These are phyloP conservation scores for Entonaema liquescens DNA, from an alignment of 495 filamentous ascomycete species.

Conservation along the genomic window DNA sequence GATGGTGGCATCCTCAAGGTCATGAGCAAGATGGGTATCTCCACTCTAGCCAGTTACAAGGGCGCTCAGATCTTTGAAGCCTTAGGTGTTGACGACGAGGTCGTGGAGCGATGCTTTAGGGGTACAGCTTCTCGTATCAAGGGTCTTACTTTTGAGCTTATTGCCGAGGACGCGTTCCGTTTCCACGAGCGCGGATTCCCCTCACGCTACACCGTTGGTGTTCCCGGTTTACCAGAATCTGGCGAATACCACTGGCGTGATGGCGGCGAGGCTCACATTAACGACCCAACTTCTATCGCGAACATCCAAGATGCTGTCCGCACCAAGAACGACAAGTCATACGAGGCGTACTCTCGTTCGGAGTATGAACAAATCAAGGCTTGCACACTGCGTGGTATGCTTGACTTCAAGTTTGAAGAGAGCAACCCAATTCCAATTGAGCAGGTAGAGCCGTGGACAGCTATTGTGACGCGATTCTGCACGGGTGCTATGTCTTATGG, in stretches of 20 bases:
- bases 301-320: constrained; percentile 98
- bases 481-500: constrained; percentile 99
- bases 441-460: constrained; percentile 98
- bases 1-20: constrained; percentile 99
- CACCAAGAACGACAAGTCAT: constrained; percentile 99
- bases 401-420: constrained; percentile 98
- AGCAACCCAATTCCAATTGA: constrained; percentile 89
- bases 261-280: constrained; percentile 97
- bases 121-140: constrained; percentile 96
- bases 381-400: constrained; percentile 94
- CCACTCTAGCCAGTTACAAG: constrained; percentile 97
- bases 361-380: constrained; percentile 98
- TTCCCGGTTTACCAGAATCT: constrained; percentile 89
- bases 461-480: constrained; percentile 96
- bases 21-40: constrained; percentile 99
- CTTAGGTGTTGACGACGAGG: constrained; percentile 93
- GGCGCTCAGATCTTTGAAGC: constrained; percentile 99
- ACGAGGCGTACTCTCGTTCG: constrained; percentile 93
- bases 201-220: constrained; percentile 76
- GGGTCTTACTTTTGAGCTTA: constrained; percentile 94
- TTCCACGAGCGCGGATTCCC: constrained; percentile 97
- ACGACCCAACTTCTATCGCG: constrained; percentile 93
- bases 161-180: constrained; percentile 95
- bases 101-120: constrained; percentile 96
- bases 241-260: constrained; percentile 99